These are phyloP conservation scores for Dipteronia sinensis DNA, from an alignment of 345 rosid genomes.

Conservation along the genomic window DNA sequence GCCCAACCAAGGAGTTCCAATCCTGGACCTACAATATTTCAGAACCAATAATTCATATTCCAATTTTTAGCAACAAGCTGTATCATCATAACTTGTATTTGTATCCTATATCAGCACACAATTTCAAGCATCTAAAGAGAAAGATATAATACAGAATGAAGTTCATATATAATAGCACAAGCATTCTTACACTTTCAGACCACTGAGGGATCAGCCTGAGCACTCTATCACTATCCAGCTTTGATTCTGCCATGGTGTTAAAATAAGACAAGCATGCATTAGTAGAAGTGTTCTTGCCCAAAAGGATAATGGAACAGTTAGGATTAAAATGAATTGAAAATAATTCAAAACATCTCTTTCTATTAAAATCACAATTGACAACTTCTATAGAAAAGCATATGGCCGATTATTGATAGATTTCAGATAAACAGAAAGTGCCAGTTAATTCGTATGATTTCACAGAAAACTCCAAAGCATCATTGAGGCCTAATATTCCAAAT, in stretches of 20 bases:
- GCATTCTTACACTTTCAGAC: constrained; percentile 74
- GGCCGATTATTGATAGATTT: neutral
- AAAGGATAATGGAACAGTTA: constrained; percentile 7
- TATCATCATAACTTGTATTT: neutral
- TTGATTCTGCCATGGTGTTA: constrained; percentile 49
- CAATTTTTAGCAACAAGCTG: neutral
- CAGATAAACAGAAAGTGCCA: neutral
- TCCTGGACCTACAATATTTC: constrained; percentile 60
- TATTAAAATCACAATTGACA: neutral
- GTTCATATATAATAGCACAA: neutral
- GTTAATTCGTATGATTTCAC: neutral
- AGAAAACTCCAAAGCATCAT: neutral
- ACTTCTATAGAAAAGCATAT: neutral
- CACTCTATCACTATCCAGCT: constrained; percentile 59
- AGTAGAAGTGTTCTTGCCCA: constrained; percentile 15
- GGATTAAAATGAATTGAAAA: neutral
- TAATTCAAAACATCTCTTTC: neutral
- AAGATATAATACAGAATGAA: neutral
- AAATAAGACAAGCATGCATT: constrained; percentile 25
- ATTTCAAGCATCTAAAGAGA: constrained; percentile 6
- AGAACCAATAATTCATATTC: constrained; percentile 5
- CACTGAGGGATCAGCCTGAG: constrained; percentile 74
- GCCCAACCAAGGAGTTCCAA: constrained; percentile 63
- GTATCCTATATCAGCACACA: neutral
- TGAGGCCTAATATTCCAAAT: neutral